phyloP scores from a whole-genome alignment of 1,284 basidiomycete species.

The Gomphus bonarii region DNA sequence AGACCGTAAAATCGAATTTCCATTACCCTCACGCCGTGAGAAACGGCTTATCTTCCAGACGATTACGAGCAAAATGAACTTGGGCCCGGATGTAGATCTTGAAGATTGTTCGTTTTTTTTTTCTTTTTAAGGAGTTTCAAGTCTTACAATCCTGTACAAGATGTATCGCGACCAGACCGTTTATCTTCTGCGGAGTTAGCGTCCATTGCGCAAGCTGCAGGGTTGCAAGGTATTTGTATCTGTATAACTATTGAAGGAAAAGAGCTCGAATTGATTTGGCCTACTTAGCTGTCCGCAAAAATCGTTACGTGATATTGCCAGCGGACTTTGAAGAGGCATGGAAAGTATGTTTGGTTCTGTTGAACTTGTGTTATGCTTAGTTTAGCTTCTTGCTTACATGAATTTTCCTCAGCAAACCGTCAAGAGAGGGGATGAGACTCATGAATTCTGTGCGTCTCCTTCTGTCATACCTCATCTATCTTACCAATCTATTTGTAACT shows the following conservation, averaged over 20 bases:
- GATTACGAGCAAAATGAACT: slow-evolving; percentile 94
- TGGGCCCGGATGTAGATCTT: slow-evolving; percentile 94
- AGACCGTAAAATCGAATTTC: slow-evolving; percentile 99
- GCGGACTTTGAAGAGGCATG: slow-evolving; percentile 98
- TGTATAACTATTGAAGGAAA: background rate
- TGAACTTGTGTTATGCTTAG: slow-evolving; percentile 26
- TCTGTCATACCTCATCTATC: background rate
- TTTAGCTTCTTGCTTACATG: slow-evolving; percentile 27
- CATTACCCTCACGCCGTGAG: slow-evolving; percentile 88
- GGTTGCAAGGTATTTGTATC: slow-evolving; percentile 69
- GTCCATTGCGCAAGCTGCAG: slow-evolving; percentile 94
- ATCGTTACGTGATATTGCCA: slow-evolving; percentile 94
- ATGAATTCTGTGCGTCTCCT: slow-evolving; percentile 79
- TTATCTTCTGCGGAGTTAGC: slow-evolving; percentile 94
- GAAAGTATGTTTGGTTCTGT: slow-evolving; percentile 59
- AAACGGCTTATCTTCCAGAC: slow-evolving; percentile 99
- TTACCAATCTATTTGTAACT: slow-evolving; percentile 8
- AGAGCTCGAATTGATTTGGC: background rate
- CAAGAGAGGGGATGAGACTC: slow-evolving; percentile 88
- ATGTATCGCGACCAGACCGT: slow-evolving; percentile 93
- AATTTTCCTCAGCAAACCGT: slow-evolving; percentile 68
- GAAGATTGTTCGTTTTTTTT: slow-evolving; percentile 71
- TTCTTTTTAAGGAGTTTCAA: background rate
- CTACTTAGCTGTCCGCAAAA: slow-evolving; percentile 82
- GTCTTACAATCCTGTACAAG: slow-evolving; percentile 29